phyloP scores from a whole-genome alignment of 2,329 filamentous ascomycete species.

The Didymellaceae sp. region DNA sequence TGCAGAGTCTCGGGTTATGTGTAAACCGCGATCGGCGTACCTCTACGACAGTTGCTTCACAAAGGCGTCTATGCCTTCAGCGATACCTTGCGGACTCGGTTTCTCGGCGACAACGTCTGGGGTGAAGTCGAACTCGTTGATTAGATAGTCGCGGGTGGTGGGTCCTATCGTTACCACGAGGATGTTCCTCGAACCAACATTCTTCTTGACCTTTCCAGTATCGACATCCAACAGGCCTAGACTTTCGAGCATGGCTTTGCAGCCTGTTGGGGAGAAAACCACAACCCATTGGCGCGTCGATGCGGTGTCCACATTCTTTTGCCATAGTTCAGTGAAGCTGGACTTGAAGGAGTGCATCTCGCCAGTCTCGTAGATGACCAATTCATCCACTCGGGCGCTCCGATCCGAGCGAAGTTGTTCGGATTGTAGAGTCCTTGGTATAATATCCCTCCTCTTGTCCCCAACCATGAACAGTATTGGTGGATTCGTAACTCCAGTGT shows the following conservation, averaged over 20 bases:
- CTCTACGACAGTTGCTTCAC: not conserved
- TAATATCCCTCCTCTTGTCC: slow-evolving; percentile 87
- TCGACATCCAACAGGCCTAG: slow-evolving; percentile 55
- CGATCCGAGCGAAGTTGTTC: slow-evolving; percentile 55
- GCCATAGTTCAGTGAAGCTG: slow-evolving; percentile 65
- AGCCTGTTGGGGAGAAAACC: slow-evolving; percentile 70
- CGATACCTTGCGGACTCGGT: slow-evolving; percentile 82
- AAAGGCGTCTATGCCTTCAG: slow-evolving; percentile 65
- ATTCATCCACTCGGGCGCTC: slow-evolving; percentile 74
- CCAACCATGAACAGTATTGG: slow-evolving; percentile 87
- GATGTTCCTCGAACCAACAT: slow-evolving; percentile 52
- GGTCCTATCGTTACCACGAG: slow-evolving; percentile 89
- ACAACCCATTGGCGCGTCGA: slow-evolving; percentile 70
- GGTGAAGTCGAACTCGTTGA: slow-evolving; percentile 67
- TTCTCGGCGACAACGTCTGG: slow-evolving; percentile 81
- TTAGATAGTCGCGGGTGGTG: slow-evolving; percentile 81
- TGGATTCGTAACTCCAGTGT: slow-evolving; percentile 54
- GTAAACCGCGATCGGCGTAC: not conserved
- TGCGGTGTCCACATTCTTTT: slow-evolving; percentile 49
- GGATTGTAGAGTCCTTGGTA: slow-evolving; percentile 78
- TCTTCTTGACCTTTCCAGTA: slow-evolving; percentile 44
- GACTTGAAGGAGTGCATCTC: slow-evolving; percentile 79
- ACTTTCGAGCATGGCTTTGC: slow-evolving; percentile 64
- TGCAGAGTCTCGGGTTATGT: too few species aligned
- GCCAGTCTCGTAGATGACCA: slow-evolving; percentile 85